Evolutionary conservation across 305 asterid genomes (phyloP), one percentile per base, ranked within the genome.

Genomic region (Monarda citriodora): DNA sequence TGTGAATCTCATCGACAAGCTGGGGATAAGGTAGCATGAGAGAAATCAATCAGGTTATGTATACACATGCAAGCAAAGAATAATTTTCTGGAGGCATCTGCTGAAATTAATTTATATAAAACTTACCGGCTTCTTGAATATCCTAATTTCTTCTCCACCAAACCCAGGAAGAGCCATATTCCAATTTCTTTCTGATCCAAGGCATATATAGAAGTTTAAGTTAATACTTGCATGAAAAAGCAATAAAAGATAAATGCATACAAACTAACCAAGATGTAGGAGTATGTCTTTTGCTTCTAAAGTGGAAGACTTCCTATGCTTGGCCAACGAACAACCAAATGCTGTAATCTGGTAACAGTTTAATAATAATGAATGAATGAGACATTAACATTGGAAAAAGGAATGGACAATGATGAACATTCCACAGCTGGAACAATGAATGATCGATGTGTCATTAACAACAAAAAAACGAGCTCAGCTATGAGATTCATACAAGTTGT

Each of bases 261-360:
- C 36, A 52, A 58, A 78, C 95, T 78, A 63, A 89, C 98, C 98
- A 72, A 91, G 85, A 80, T 86, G 95, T 68, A 94, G 75, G 64
- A 90, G 88, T 71, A 94, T 80, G 75, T 94, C 99, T 77, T 91
- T 90, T 3, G 97, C 88, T 76, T 94, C 99, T 70, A 94, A 74
- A 41, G 87, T 87, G 67, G 86, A 61, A 47, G 99, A 94, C 54
- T 90, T 94, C 12, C 98, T 83, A 76, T 94, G 99, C 77, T 88
- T 94, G 50, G 99, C 97, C 74, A 90, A 71, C 2, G 91, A 81
- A 76, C 96, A 90, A 36, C 97, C 99, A 71, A 86, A 88, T 40
- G 86, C 75, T 34, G 95, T 78, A 46, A 94, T 79, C 96, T 92
- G 82, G 71, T 59, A 56, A 45, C 54, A 52, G 44, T 56, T 32